These are phyloP conservation scores for Xylaria hypoxylon DNA, from an alignment of 2,329 filamentous ascomycete genomes.

Conservation along the genomic window DNA sequence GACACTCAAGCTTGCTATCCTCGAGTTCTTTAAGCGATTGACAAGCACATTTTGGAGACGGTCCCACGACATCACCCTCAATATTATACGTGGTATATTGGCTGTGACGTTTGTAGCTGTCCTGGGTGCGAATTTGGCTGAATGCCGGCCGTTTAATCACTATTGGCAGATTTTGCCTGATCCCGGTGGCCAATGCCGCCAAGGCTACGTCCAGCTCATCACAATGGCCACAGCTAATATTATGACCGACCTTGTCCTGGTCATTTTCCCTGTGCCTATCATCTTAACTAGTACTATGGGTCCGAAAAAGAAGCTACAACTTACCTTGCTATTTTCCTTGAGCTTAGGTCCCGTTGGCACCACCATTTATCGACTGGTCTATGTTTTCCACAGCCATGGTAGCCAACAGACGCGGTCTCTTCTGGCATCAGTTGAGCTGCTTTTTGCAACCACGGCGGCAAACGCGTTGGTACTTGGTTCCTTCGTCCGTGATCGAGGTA, in stretches of 20 bases:
- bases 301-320: constrained; percentile 80
- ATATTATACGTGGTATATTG: constrained; percentile 80
- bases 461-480: constrained; percentile 92
- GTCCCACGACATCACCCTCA: constrained; percentile 77
- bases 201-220: constrained; percentile 86
- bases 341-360: constrained; percentile 84
- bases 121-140: constrained; percentile 81
- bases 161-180: constrained; percentile 89
- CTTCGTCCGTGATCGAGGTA: constrained; percentile 88
- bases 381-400: constrained; percentile 77
- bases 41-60: constrained; percentile 84
- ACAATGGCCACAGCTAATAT: constrained; percentile 93
- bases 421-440: constrained; percentile 87
- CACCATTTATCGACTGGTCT: constrained; percentile 83
- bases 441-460: constrained; percentile 87
- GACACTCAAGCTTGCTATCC: constrained; percentile 89
- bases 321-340: constrained; percentile 84
- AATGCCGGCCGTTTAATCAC: constrained; percentile 81
- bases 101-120: constrained; percentile 83
- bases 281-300: constrained; percentile 83
- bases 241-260: constrained; percentile 86
- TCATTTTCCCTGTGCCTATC: constrained; percentile 90
- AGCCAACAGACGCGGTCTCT: constrained; percentile 89
- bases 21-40: constrained; percentile 90
- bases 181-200: constrained; percentile 85